A percentile compares a stretch with the other conserved stretches of the same genome.
These are phyloP conservation scores for Quercus robur DNA, from an alignment of 306 rosid genomes.

Conservation along the genomic window DNA sequence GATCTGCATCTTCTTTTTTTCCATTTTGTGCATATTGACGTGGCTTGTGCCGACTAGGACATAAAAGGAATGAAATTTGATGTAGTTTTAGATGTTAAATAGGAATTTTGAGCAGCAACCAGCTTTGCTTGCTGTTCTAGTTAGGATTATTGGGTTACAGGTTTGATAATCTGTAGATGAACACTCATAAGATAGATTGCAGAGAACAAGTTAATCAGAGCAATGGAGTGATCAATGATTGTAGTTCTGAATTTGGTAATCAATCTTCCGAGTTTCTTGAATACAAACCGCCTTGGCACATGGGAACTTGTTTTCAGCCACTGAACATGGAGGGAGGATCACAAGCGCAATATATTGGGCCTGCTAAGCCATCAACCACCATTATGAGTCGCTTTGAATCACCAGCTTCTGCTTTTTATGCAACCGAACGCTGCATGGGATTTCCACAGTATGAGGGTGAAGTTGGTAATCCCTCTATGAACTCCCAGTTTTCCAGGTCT, in stretches of 20 bases:
- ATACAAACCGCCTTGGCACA: conserved; percentile 39
- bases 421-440: conserved; percentile 73
- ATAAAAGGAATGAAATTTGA: conserved; percentile 1
- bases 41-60: not conserved
- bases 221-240: conserved; percentile 39
- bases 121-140: not conserved
- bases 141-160: not conserved
- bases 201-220: conserved; percentile 33
- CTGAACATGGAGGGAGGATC: conserved; percentile 30
- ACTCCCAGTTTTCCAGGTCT: conserved; percentile 26
- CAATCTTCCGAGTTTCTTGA: conserved; percentile 38
- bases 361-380: conserved; percentile 32
- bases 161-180: conserved; percentile 43
- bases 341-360: conserved; percentile 30
- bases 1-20: conserved; percentile 16
- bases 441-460: conserved; percentile 51
- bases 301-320: conserved; percentile 43
- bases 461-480: conserved; percentile 24
- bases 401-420: conserved; percentile 64
- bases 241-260: conserved; percentile 25
- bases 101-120: conserved; percentile 12
- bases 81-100: conserved; percentile 10
- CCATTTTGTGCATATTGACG: not conserved
- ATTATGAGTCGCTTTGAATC: conserved; percentile 63
- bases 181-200: conserved; percentile 42